Evolutionary conservation across 495 filamentous ascomycete genomes (phyloP).

Genomic region (Cryomyces antarcticus): DNA sequence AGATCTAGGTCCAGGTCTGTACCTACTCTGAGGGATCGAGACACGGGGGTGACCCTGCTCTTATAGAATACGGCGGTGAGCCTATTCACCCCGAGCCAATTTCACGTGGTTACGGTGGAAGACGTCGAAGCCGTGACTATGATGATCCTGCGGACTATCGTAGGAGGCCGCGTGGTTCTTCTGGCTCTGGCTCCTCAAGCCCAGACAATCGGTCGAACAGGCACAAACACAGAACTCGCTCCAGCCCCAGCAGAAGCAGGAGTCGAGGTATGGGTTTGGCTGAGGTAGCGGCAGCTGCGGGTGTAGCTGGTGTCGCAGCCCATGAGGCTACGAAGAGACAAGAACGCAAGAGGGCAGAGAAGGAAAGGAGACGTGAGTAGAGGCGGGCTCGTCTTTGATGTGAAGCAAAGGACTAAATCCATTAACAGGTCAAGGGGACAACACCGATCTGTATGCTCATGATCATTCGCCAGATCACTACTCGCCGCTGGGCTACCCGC

Average conservation of each 20-base stretch:
- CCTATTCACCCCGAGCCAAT: conserved; percentile 17
- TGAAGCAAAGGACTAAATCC: too few relatives aligned
- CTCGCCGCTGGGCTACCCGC: too few relatives aligned
- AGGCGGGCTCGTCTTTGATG: too few relatives aligned
- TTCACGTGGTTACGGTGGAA: not conserved
- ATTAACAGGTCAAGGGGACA: too few relatives aligned
- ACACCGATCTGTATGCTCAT: too few relatives aligned
- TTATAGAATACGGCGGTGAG: conserved; percentile 69
- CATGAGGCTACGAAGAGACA: conserved; percentile 44
- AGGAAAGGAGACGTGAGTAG: conserved; percentile 17
- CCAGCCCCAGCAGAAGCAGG: conserved; percentile 13
- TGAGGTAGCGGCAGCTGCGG: conserved; percentile 46
- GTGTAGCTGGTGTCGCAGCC: conserved; percentile 58
- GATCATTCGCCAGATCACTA: too few relatives aligned
- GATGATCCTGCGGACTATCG: conserved; percentile 12
- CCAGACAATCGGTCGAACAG: conserved; percentile 18
- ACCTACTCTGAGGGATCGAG: conserved; percentile 23
- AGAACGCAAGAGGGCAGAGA: conserved; percentile 32
- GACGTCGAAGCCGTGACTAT: not conserved
- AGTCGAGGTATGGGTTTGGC: conserved; percentile 32
- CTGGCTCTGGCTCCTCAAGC: conserved; percentile 7
- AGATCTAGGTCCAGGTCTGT: conserved; percentile 26
- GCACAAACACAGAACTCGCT: conserved; percentile 29
- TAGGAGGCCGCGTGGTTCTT: conserved; percentile 10
- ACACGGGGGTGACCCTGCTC: conserved; percentile 41